phyloP scores from a whole-genome alignment of 371 early-diverging fungal genomes.

The Mortierella sp. region DNA sequence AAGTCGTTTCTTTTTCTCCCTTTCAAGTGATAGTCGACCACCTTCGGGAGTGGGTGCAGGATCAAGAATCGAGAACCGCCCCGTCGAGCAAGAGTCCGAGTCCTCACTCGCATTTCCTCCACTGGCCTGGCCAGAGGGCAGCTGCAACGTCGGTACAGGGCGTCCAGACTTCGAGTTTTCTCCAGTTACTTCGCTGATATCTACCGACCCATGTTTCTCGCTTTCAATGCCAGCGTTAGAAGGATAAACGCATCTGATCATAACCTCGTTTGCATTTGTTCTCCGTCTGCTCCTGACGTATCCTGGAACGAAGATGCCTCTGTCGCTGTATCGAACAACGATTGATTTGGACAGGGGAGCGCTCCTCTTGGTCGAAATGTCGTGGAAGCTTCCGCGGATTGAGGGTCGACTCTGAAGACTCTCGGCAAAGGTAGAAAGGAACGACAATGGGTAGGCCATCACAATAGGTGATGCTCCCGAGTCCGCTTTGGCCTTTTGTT shows the following conservation, averaged over 20 bases:
- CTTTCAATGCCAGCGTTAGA: slow-evolving; percentile 19
- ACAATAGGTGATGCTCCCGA: slow-evolving; percentile 6
- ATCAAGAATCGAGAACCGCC: slow-evolving; percentile 5
- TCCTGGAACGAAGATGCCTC: slow-evolving; percentile 48
- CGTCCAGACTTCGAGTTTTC: slow-evolving; percentile 1
- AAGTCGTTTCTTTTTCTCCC: slow-evolving; percentile 14
- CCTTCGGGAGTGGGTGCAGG: not conserved
- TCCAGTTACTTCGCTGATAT: not conserved
- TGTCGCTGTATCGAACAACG: slow-evolving; percentile 46
- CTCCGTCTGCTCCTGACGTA: slow-evolving; percentile 29
- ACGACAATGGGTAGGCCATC: slow-evolving; percentile 34
- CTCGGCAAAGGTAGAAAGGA: slow-evolving; percentile 37
- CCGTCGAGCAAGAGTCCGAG: slow-evolving; percentile 11
- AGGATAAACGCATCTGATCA: slow-evolving; percentile 30
- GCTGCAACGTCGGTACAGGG: slow-evolving; percentile 7
- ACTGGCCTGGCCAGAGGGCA: slow-evolving; percentile 2
- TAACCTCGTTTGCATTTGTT: slow-evolving; percentile 22
- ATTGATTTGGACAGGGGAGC: slow-evolving; percentile 43
- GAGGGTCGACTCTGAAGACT: slow-evolving; percentile 50
- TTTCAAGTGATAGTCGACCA: slow-evolving; percentile 5
- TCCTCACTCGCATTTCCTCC: slow-evolving; percentile 18
- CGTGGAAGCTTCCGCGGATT: slow-evolving; percentile 38
- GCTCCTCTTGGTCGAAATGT: slow-evolving; percentile 7
- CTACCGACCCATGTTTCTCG: slow-evolving; percentile 3
- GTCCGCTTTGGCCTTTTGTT: slow-evolving; percentile 25